A percentile compares a stretch with the other conserved stretches of the same genome.
phyloP scores from a whole-genome alignment of 352 stramenopile genomes.

The Globisporangium abappressorium region DNA sequence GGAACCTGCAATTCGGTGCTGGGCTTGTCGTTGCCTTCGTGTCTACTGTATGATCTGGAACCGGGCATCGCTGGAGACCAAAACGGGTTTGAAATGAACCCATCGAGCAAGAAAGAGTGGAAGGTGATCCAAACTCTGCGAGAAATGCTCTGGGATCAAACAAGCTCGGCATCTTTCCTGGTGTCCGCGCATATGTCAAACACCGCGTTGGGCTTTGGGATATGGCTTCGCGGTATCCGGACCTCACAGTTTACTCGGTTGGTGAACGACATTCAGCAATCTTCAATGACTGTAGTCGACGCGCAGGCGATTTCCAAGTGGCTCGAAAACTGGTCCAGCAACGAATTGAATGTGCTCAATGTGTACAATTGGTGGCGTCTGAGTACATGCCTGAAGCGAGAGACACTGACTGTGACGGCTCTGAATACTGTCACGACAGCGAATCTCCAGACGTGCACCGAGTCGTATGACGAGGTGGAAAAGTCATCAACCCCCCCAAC shows the following conservation, averaged over 20 bases:
- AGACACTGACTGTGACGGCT: conserved; percentile 21
- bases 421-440: conserved; percentile 16
- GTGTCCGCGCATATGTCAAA: conserved; percentile 27
- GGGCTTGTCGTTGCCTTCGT: conserved; percentile 28
- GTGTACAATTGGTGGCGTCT: conserved; percentile 54
- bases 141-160: conserved; percentile 33
- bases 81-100: conserved; percentile 67
- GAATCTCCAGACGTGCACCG: conserved; percentile 19
- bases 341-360: conserved; percentile 36
- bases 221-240: conserved; percentile 41
- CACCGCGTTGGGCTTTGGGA: conserved; percentile 28
- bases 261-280: conserved; percentile 15
- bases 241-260: conserved; percentile 21
- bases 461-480: conserved; percentile 30
- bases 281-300: conserved; percentile 22
- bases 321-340: conserved; percentile 33
- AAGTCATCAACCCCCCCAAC: conserved; percentile 14
- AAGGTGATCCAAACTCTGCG: conserved; percentile 22
- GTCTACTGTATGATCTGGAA: conserved; percentile 60
- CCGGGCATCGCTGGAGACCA: conserved; percentile 43
- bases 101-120: conserved; percentile 14
- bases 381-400: conserved; percentile 41
- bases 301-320: conserved; percentile 31
- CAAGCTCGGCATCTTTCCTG: conserved; percentile 39
- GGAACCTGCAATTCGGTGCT: conserved; percentile 59